phyloP scores from a whole-genome alignment of 2,329 filamentous ascomycete genomes.

The Ramularia endophylla region DNA sequence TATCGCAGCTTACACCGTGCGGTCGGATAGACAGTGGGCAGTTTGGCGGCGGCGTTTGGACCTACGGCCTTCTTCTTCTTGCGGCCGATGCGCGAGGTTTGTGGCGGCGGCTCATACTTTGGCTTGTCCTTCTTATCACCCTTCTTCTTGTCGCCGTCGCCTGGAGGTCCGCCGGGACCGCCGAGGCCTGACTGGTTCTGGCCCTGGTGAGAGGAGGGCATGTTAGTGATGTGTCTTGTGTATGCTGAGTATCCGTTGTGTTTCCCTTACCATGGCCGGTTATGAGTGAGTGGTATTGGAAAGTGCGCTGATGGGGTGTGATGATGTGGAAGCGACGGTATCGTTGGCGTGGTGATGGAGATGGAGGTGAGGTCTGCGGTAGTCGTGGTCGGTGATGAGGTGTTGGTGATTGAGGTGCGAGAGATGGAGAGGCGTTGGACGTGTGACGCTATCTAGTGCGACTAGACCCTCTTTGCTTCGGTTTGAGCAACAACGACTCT shows the following conservation, averaged over 20 bases:
- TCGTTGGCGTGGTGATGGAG: background rate
- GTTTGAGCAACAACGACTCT: too few species aligned
- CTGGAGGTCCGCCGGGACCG: conserved; percentile 51
- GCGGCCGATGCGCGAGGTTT: conserved; percentile 91
- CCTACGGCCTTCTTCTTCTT: conserved; percentile 98
- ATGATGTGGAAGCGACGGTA: conserved; percentile 3
- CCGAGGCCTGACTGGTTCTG: conserved; percentile 85
- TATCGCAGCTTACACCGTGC: conserved; percentile 97
- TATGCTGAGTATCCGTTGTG: background rate
- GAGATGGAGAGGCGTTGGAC: conserved; percentile 5
- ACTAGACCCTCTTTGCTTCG: too few species aligned
- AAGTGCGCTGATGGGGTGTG: conserved; percentile 1
- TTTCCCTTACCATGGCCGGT: conserved; percentile 13
- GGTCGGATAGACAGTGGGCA: conserved; percentile 89
- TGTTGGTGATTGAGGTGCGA: conserved; percentile 6
- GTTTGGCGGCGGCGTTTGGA: conserved; percentile 89
- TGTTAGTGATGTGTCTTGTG: conserved; percentile 11
- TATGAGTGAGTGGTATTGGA: background rate
- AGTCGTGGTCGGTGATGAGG: conserved; percentile 6
- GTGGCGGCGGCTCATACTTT: conserved; percentile 98
- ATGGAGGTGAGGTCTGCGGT: conserved; percentile 1
- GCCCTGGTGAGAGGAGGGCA: conserved; percentile 48
- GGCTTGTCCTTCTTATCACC: conserved; percentile 90
- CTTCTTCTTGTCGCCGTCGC: conserved; percentile 79
- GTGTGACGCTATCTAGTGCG: too few species aligned